Conservation (phyloP, 176 grass and related monocot species). For the Urochloa ruziziensis region DNA sequence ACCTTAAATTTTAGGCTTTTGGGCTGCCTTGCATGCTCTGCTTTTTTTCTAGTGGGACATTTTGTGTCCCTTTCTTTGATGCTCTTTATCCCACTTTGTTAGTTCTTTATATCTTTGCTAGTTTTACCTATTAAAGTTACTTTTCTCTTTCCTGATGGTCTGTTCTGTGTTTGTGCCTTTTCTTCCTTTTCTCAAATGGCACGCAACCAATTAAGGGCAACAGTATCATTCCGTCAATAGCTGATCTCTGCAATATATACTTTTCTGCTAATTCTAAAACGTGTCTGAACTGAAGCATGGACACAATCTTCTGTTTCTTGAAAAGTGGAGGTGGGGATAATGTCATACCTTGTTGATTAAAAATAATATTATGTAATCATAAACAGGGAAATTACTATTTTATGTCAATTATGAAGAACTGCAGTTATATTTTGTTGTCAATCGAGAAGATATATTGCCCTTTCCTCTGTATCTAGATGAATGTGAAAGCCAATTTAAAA, state of each 20-base stretch:
- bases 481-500: neutral
- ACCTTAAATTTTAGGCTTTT: neutral
- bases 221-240: neutral
- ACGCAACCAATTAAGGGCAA: neutral
- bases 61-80: slow-evolving; percentile 9
- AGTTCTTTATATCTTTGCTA: slow-evolving; percentile 16
- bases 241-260: neutral
- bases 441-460: neutral
- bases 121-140: slow-evolving; percentile 9
- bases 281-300: neutral
- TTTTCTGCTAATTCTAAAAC: neutral
- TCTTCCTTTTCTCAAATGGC: neutral
- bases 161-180: neutral
- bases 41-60: neutral
- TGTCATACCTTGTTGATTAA: neutral
- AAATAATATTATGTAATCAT: neutral
- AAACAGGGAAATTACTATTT: neutral
- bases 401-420: neutral
- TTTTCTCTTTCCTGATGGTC: neutral
- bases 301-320: neutral
- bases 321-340: neutral
- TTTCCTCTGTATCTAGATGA: neutral
- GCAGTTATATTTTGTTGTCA: neutral
- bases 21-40: neutral
- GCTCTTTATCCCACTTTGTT: neutral